Base-by-base conservation (phyloP, 495 filamentous ascomycete species). In the Hypoxylon intermedium region DNA sequence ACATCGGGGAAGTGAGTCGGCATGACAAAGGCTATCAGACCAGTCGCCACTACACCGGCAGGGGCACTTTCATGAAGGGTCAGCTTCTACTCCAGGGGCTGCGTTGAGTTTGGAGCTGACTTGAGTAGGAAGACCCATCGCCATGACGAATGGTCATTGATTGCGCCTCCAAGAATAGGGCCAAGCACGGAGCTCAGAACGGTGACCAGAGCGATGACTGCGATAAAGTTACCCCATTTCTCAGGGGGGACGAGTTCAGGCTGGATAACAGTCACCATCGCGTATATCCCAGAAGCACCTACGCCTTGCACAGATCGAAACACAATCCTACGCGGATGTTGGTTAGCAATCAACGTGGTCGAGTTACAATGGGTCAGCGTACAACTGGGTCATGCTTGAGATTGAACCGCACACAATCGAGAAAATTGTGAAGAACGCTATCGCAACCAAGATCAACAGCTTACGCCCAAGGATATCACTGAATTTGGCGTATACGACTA, bases 391-490 rank as follows among this genome's bases (percentile, higher is more conserved):
- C 53, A 84, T 75, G 11, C 66, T 75, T 33, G 71, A 74, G 2
- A 76, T 68, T 7, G 67, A 72, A 5, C 80, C 82, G 50, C 82
- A 86, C 21, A 74, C 83, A 21, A 76, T 70, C 0, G 82, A 86
- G 53, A 84, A 85, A 0, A 77, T 63, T 11, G 75, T 71, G 42
- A 86, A 78, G 23, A 85, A 60, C 18, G 73, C 63, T 7, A 84
- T 68, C 18, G 77, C 63, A 2, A 72, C 59, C 0, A 83, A 41
- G 12, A 81, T 61, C 5, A 77, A 56, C 5, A 65, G 40, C 53
- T 83, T 84, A n/a, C 75, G 66, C 0, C 82, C 82, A 6, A 83
- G 60, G n/a, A 83, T 78, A 58, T 83, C 77, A 44, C 79, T 81
- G 9, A 80, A 58, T 52, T 81, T 82, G 3, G 82, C 74, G 60